These are phyloP conservation scores for Brachypodium distachyon DNA, from an alignment of 202 grass and related monocot genomes.

Conservation along the genomic window DNA sequence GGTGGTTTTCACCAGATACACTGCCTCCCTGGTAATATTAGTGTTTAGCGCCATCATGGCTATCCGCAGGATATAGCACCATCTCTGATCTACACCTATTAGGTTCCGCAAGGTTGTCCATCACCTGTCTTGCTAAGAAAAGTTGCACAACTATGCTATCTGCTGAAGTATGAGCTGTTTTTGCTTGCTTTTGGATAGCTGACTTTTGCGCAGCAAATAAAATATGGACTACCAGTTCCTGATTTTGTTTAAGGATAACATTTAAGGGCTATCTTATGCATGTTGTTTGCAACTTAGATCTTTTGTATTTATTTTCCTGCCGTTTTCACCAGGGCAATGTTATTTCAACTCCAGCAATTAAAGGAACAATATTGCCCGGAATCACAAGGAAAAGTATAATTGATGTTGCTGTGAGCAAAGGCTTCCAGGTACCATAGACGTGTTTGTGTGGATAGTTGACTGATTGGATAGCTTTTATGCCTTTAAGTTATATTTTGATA, in stretches of 20 bases:
- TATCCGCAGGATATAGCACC: neutral
- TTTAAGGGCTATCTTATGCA: neutral
- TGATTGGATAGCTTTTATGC: neutral
- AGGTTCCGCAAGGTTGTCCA: neutral
- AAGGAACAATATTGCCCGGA: slow-evolving; percentile 95
- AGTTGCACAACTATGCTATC: neutral
- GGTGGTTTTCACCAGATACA: no score
- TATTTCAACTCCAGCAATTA: slow-evolving; percentile 72
- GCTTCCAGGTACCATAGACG: slow-evolving; percentile 65
- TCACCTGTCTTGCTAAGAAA: neutral
- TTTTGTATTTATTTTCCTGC: neutral
- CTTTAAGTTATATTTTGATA: slow-evolving; percentile 7
- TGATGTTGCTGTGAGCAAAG: slow-evolving; percentile 73
- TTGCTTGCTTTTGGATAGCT: neutral
- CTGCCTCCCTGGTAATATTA: no score
- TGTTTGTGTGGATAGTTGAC: neutral
- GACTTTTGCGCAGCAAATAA: neutral
- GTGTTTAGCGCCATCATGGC: neutral
- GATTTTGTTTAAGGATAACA: neutral
- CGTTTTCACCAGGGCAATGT: slow-evolving; percentile 54
- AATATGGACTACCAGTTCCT: neutral
- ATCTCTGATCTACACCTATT: neutral
- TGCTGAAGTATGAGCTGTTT: neutral
- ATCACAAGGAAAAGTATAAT: slow-evolving; percentile 99
- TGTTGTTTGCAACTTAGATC: neutral